Conservation (phyloP, 257 asterid species). For the Solanum neorickii region DNA sequence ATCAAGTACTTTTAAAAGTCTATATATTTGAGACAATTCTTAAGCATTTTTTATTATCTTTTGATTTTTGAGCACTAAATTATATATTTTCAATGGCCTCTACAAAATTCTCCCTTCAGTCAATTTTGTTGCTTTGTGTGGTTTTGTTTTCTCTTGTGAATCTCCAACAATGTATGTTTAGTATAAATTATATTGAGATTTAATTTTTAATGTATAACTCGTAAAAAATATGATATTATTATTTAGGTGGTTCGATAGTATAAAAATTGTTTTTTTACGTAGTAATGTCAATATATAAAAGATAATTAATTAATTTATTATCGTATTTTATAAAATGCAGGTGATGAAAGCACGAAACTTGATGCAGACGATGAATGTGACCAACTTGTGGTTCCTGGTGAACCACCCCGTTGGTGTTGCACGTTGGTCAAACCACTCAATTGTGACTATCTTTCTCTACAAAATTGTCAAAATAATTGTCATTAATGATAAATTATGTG, state of each 20-base stretch:
- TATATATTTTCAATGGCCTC: background rate
- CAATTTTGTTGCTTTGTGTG: background rate
- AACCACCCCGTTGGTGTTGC: background rate
- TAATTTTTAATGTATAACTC: background rate
- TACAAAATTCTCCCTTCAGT: background rate
- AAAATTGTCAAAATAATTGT: too few species aligned
- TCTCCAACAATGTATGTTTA: background rate
- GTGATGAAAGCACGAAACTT: background rate
- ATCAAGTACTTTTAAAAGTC: background rate
- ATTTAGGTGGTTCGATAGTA: background rate
- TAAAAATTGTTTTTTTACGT: rapidly evolving
- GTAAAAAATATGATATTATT: background rate
- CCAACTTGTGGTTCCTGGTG: background rate
- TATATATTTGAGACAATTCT: background rate
- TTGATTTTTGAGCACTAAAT: background rate
- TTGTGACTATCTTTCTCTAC: background rate
- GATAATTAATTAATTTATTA: background rate
- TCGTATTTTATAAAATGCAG: background rate
- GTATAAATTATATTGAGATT: background rate
- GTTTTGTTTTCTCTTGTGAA: background rate
- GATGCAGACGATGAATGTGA: background rate
- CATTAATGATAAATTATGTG: background rate
- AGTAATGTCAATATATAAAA: background rate
- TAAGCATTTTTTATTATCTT: background rate
- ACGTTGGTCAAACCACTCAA: background rate